A percentile compares a stretch with the other conserved stretches of the same genome.
These are phyloP conservation scores for Xylaria sp. DNA, from an alignment of 2,329 filamentous ascomycete species.

Conservation along the genomic window DNA sequence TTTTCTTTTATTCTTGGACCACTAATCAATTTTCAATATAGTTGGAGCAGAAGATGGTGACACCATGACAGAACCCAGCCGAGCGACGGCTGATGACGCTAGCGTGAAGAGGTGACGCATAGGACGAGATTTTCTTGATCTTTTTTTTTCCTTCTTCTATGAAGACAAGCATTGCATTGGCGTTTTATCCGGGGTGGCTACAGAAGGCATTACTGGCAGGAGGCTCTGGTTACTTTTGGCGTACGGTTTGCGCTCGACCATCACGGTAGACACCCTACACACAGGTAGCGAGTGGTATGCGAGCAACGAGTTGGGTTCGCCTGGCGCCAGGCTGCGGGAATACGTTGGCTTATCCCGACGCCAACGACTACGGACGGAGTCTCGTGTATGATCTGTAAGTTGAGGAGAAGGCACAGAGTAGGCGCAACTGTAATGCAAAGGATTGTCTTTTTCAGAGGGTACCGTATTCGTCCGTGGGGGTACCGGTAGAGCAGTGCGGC, in stretches of 20 bases:
- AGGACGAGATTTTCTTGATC: conserved; percentile 24
- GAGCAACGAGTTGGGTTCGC: conserved; percentile 15
- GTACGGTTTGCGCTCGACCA: conserved; percentile 36
- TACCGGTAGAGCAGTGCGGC: neutral
- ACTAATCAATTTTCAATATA: conserved; percentile 35
- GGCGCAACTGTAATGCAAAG: neutral
- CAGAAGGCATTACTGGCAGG: conserved; percentile 41
- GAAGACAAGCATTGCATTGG: conserved; percentile 46
- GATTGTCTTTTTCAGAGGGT: neutral
- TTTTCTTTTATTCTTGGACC: too few relatives aligned
- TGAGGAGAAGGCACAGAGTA: neutral
- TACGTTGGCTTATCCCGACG: conserved; percentile 9
- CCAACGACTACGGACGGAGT: neutral
- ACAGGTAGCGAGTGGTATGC: conserved; percentile 21
- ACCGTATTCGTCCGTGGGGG: neutral
- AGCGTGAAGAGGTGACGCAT: conserved; percentile 13
- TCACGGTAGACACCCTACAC: conserved; percentile 26
- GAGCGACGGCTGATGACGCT: conserved; percentile 6
- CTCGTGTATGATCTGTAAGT: neutral
- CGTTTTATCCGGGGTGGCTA: conserved; percentile 42
- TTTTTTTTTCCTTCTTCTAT: neutral
- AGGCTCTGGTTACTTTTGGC: conserved; percentile 45
- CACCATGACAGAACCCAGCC: conserved; percentile 23
- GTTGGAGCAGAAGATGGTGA: conserved; percentile 48
- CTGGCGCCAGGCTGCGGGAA: conserved; percentile 5